Evolutionary conservation across 1,139 yeast genomes (phyloP).

Genomic region (Diutina sp.): DNA sequence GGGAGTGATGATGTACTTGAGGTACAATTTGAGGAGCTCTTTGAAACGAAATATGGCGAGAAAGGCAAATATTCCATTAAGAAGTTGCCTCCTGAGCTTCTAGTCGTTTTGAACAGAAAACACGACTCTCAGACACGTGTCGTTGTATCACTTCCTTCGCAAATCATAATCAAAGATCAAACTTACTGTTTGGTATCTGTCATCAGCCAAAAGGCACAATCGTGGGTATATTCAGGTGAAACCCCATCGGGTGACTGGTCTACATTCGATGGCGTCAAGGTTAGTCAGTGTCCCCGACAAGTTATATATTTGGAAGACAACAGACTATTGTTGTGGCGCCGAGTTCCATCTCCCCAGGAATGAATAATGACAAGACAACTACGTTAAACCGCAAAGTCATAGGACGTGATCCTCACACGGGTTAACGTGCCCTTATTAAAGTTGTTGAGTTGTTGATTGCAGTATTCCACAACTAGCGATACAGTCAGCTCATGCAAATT

Average conservation of each 20-base stretch:
- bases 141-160: constrained; percentile 20
- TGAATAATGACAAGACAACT: too few relatives aligned
- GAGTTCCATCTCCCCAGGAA: neutral
- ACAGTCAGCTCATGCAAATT: too few relatives aligned
- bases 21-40: constrained; percentile 42
- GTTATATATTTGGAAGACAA: constrained; percentile 50
- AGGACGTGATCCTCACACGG: too few relatives aligned
- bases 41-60: constrained; percentile 36
- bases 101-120: constrained; percentile 29
- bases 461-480: too few relatives aligned
- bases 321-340: constrained; percentile 58
- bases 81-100: constrained; percentile 52
- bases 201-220: constrained; percentile 13
- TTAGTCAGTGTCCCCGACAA: constrained; percentile 38
- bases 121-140: constrained; percentile 13
- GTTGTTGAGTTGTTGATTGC: too few relatives aligned
- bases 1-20: constrained; percentile 26
- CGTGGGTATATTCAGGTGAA: constrained; percentile 29
- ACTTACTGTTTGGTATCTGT: constrained; percentile 15
- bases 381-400: too few relatives aligned
- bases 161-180: constrained; percentile 41
- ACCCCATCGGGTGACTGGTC: constrained; percentile 37
- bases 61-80: constrained; percentile 14
- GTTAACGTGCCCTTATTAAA: too few relatives aligned
- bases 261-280: constrained; percentile 39